phyloP scores from a whole-genome alignment of 768 basidiomycete species.

The Lentinula lateritia region DNA sequence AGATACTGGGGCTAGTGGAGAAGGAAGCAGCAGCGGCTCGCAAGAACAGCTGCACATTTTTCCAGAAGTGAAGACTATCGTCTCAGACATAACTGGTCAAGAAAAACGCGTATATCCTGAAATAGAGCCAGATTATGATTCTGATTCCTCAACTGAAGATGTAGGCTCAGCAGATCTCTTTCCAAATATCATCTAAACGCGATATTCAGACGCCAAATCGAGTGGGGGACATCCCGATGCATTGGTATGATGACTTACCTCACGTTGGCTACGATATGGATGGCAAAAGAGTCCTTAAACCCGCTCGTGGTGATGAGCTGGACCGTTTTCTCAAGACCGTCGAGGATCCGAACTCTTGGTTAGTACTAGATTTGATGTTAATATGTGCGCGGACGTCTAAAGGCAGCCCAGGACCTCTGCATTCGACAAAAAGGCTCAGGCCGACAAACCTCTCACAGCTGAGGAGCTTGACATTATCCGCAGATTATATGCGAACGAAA shows the following conservation, averaged over 20 bases:
- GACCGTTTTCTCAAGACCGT: conserved; percentile 95
- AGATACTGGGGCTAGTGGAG: conserved; percentile 30
- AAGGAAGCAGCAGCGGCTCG: conserved; percentile 28
- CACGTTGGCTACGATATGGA: conserved; percentile 96
- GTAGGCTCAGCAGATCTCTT: conserved; percentile 37
- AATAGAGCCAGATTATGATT: conserved; percentile 88
- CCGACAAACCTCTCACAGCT: conserved; percentile 78
- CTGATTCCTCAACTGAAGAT: conserved; percentile 89
- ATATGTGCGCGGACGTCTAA: not conserved
- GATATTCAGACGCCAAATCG: conserved; percentile 81
- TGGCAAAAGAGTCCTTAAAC: conserved; percentile 90
- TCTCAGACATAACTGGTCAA: conserved; percentile 80
- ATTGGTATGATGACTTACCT: conserved; percentile 99
- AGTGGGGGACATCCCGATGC: conserved; percentile 90
- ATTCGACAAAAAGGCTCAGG: conserved; percentile 83
- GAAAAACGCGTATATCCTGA: conserved; percentile 80
- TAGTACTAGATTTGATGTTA: conserved; percentile 15
- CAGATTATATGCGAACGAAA: conserved; percentile 84
- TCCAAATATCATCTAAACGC: conserved; percentile 10
- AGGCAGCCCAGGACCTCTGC: conserved; percentile 71
- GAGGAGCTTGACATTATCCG: conserved; percentile 95
- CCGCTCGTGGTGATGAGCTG: conserved; percentile 92
- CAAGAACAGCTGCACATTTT: conserved; percentile 47
- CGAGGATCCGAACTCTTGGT: conserved; percentile 91
- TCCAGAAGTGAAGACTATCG: conserved; percentile 61